Evolutionary conservation across 2,329 filamentous ascomycete species (phyloP).

Genomic region (Fusarium sp.): DNA sequence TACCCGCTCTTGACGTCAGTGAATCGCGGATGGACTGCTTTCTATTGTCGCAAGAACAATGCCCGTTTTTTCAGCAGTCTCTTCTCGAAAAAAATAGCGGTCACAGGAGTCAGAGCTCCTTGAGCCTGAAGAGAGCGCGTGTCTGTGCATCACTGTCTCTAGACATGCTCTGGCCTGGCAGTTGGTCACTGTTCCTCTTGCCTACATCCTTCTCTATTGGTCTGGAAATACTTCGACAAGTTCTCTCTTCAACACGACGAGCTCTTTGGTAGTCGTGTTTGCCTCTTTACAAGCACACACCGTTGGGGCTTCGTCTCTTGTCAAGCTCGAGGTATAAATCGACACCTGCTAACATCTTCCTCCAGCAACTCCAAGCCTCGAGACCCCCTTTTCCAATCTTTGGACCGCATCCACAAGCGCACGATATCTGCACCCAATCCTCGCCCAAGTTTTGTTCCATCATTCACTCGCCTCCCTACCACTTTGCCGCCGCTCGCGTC

Average conservation of each 20-base stretch:
- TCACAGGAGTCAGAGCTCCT: constrained; percentile 6
- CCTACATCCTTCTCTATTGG: not conserved
- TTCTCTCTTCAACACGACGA: not conserved
- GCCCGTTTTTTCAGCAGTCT: not conserved
- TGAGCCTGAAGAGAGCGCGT: constrained; percentile 9
- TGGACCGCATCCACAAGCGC: constrained; percentile 62
- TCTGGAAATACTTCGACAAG: not conserved
- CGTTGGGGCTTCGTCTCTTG: constrained; percentile 10
- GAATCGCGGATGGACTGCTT: constrained; percentile 19
- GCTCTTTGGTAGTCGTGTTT: constrained; percentile 16
- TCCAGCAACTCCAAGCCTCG: constrained; percentile 31
- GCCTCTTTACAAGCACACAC: not conserved
- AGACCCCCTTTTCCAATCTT: constrained; percentile 32
- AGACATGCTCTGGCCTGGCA: constrained; percentile 18
- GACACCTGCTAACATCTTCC: constrained; percentile 18
- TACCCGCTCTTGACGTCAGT: constrained; percentile 2
- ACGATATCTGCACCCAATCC: constrained; percentile 67
- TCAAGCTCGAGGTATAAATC: constrained; percentile 22
- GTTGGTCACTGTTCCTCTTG: constrained; percentile 22
- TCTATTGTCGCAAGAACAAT: constrained; percentile 15
- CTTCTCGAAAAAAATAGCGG: constrained; percentile 5
- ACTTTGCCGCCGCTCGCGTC: constrained; percentile 40
- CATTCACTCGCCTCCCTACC: constrained; percentile 37
- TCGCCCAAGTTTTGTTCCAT: constrained; percentile 44
- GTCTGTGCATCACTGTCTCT: constrained; percentile 21